These are phyloP conservation scores for Mrakia frigida DNA, from an alignment of 768 basidiomycete genomes.

Conservation along the genomic window DNA sequence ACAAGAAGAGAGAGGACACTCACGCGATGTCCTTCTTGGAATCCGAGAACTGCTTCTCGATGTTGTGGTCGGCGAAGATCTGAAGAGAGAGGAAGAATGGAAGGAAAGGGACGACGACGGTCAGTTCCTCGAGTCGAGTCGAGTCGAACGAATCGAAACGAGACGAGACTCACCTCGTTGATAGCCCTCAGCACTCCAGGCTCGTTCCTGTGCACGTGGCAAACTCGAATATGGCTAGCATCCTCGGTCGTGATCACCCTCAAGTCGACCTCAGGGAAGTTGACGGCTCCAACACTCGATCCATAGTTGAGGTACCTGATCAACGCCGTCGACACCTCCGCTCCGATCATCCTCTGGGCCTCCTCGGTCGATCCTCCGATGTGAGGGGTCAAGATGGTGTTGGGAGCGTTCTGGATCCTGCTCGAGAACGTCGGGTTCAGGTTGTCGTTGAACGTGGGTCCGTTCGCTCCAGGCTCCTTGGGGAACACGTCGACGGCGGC, in stretches of 20 bases:
- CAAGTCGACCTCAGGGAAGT: slow-evolving; percentile 97
- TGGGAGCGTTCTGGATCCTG: slow-evolving; percentile 66
- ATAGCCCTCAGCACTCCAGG: slow-evolving; percentile 83
- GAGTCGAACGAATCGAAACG: neutral
- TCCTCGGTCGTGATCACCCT: slow-evolving; percentile 76
- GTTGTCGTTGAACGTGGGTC: slow-evolving; percentile 75
- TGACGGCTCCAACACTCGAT: slow-evolving; percentile 85
- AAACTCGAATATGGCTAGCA: slow-evolving; percentile 78
- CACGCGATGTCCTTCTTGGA: slow-evolving; percentile 43
- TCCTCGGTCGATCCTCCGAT: slow-evolving; percentile 99
- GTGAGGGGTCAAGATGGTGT: slow-evolving; percentile 95
- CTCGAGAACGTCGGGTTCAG: slow-evolving; percentile 74
- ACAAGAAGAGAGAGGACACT: neutral
- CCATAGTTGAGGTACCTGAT: slow-evolving; percentile 88
- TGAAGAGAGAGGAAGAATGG: neutral
- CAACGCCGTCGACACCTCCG: slow-evolving; percentile 81
- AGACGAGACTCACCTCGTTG: slow-evolving; percentile 59
- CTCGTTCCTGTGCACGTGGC: slow-evolving; percentile 87
- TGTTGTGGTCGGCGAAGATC: slow-evolving; percentile 84
- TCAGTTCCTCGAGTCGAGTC: neutral
- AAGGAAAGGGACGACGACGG: neutral
- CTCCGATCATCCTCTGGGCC: slow-evolving; percentile 93
- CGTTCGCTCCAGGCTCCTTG: slow-evolving; percentile 84
- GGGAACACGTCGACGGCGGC: slow-evolving; percentile 94
- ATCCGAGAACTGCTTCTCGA: slow-evolving; percentile 99